Percentiles rank a stretch among this genome's conserved stretches.
phyloP scores from a whole-genome alignment of 2,329 filamentous ascomycete genomes.

The Pseudocercospora fijiensis region DNA sequence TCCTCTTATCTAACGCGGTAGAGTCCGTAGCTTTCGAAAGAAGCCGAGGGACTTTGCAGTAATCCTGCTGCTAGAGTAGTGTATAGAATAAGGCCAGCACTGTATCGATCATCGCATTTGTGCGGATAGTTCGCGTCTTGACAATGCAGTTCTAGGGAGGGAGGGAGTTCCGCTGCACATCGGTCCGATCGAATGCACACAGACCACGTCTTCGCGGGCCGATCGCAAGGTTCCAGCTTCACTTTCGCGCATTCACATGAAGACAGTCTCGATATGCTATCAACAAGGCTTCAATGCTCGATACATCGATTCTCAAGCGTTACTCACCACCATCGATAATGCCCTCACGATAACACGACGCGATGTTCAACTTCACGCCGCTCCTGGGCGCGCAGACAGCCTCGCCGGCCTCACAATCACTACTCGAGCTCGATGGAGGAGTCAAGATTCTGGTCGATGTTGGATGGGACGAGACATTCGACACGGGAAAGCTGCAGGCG shows the following conservation, averaged over 20 bases:
- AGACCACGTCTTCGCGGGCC: too few relatives aligned
- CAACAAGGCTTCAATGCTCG: neutral
- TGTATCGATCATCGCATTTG: too few relatives aligned
- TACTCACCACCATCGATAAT: neutral
- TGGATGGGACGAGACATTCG: conserved; percentile 93
- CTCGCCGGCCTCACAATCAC: conserved; percentile 86
- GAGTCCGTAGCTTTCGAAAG: too few relatives aligned
- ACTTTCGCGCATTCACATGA: neutral
- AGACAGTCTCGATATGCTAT: neutral
- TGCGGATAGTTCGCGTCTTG: neutral
- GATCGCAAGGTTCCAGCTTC: too few relatives aligned
- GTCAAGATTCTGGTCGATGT: conserved; percentile 94
- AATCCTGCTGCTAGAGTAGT: too few relatives aligned
- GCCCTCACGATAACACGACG: neutral
- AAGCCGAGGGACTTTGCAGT: too few relatives aligned
- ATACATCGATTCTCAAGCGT: neutral
- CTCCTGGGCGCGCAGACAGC: conserved; percentile 87
- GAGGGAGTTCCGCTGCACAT: too few relatives aligned
- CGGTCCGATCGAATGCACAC: too few relatives aligned
- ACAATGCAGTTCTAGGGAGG: too few relatives aligned
- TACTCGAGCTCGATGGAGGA: conserved; percentile 92
- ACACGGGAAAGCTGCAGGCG: conserved; percentile 75
- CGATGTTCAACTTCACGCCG: conserved; percentile 95
- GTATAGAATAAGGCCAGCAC: too few relatives aligned
- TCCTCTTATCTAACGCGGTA: too few relatives aligned